Evolutionary conservation across 2,329 filamentous ascomycete genomes (phyloP).

Genomic region (Pleomassaria siparia): DNA sequence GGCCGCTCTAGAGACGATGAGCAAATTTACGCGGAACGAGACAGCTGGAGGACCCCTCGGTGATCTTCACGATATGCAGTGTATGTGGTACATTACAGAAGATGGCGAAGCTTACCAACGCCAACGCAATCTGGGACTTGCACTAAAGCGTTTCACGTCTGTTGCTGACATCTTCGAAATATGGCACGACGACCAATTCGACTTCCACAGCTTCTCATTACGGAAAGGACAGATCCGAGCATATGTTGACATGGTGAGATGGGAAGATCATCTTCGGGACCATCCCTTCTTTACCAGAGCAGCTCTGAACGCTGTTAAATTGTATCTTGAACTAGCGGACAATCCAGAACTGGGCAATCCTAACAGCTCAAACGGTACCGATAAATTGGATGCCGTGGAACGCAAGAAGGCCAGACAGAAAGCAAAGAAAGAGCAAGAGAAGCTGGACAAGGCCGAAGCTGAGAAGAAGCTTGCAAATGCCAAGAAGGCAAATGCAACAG

Average conservation of each 20-base stretch:
- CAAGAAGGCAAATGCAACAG: conserved; percentile 58
- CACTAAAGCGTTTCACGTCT: conserved; percentile 87
- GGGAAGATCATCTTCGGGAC: conserved; percentile 88
- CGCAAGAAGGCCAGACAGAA: conserved; percentile 89
- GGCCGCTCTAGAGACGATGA: conserved; percentile 81
- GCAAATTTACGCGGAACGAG: conserved; percentile 91
- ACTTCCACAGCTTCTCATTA: conserved; percentile 98
- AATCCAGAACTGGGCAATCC: conserved; percentile 67
- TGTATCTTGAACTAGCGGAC: conserved; percentile 80
- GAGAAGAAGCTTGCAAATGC: conserved; percentile 79
- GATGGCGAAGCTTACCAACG: conserved; percentile 88
- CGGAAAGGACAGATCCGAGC: conserved; percentile 93
- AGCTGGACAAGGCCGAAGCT: conserved; percentile 75
- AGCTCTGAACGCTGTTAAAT: conserved; percentile 75
- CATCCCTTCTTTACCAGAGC: conserved; percentile 91
- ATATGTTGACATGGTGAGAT: conserved; percentile 93
- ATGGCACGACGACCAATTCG: conserved; percentile 98
- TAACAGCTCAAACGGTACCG: conserved; percentile 62
- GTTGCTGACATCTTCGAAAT: conserved; percentile 92
- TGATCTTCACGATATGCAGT: conserved; percentile 97
- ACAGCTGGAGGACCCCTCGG: conserved; percentile 82
- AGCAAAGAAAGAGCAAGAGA: conserved; percentile 72
- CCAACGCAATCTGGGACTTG: conserved; percentile 78
- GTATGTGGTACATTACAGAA: conserved; percentile 94
- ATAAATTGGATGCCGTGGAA: conserved; percentile 61